Percentiles rank a stretch among this genome's conserved stretches.
Evolutionary conservation across 805 yeast species (phyloP).

Genomic region (Candida anglica): DNA sequence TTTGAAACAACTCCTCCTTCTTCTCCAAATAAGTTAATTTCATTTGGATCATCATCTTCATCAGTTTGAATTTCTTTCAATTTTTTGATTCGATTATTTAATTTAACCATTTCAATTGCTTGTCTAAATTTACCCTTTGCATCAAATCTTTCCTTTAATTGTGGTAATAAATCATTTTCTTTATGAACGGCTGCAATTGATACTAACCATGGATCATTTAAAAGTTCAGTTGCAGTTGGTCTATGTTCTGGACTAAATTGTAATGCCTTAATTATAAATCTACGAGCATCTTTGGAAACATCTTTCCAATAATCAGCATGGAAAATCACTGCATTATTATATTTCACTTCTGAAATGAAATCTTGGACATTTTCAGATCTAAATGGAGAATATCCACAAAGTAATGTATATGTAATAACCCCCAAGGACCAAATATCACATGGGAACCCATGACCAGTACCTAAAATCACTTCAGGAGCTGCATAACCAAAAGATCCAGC

Average conservation of each 20-base stretch:
- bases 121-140: slow-evolving; percentile 81
- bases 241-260: slow-evolving; percentile 64
- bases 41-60: slow-evolving; percentile 51
- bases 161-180: slow-evolving; percentile 72
- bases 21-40: slow-evolving; percentile 40
- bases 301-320: slow-evolving; percentile 84
- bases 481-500: slow-evolving; percentile 97
- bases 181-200: slow-evolving; percentile 45
- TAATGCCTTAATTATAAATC: slow-evolving; percentile 68
- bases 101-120: slow-evolving; percentile 79
- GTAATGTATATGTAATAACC: slow-evolving; percentile 82
- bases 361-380: slow-evolving; percentile 78
- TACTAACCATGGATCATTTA: slow-evolving; percentile 69
- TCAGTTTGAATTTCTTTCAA: slow-evolving; percentile 60
- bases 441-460: slow-evolving; percentile 88
- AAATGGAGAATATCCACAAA: slow-evolving; percentile 92
- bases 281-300: slow-evolving; percentile 75
- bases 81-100: slow-evolving; percentile 73
- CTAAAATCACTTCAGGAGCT: slow-evolving; percentile 87
- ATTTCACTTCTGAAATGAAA: slow-evolving; percentile 72
- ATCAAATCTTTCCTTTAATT: slow-evolving; percentile 73
- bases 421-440: slow-evolving; percentile 97
- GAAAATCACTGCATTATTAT: slow-evolving; percentile 75
- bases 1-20: slow-evolving; percentile 11
- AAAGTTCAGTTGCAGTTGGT: slow-evolving; percentile 62